A percentile compares a stretch with the other conserved stretches of the same genome.
Conservation (phyloP, 805 yeast species). For the Myxozyma mucilagina region DNA sequence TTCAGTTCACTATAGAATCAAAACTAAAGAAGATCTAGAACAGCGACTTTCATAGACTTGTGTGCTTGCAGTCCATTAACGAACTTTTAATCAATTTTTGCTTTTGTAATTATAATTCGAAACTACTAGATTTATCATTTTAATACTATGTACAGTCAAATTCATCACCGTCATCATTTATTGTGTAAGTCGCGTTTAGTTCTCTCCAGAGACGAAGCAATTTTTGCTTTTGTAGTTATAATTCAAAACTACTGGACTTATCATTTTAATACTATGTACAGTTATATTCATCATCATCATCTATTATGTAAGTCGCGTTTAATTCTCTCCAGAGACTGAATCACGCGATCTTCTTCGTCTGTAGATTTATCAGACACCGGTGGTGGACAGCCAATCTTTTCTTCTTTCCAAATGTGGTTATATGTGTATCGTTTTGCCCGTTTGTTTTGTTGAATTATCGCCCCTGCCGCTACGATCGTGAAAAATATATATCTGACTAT, state of each 20-base stretch:
- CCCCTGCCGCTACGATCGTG: conserved; percentile 11
- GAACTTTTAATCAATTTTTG: background rate
- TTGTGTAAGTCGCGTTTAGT: background rate
- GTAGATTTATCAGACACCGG: background rate
- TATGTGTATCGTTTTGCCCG: conserved; percentile 16
- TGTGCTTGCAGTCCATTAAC: background rate
- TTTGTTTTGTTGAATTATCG: conserved; percentile 16
- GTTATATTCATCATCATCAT: background rate
- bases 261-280: background rate
- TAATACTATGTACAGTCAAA: background rate
- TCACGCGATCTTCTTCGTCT: background rate
- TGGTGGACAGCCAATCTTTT: conserved; percentile 2
- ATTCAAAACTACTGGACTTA: background rate
- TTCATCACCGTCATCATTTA: background rate
- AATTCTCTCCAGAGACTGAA: conserved; percentile 1
- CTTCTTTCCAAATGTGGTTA: conserved; percentile 18
- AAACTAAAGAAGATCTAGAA: too few relatives aligned
- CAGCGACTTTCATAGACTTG: background rate
- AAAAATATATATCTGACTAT: conserved; percentile 8
- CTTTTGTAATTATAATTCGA: background rate
- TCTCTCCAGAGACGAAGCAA: background rate
- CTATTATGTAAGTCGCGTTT: background rate
- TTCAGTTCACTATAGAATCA: background rate
- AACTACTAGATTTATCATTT: background rate
- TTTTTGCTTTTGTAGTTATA: background rate